Conservation (phyloP, 805 yeast species). For the Cyberlindnera petersonii region DNA sequence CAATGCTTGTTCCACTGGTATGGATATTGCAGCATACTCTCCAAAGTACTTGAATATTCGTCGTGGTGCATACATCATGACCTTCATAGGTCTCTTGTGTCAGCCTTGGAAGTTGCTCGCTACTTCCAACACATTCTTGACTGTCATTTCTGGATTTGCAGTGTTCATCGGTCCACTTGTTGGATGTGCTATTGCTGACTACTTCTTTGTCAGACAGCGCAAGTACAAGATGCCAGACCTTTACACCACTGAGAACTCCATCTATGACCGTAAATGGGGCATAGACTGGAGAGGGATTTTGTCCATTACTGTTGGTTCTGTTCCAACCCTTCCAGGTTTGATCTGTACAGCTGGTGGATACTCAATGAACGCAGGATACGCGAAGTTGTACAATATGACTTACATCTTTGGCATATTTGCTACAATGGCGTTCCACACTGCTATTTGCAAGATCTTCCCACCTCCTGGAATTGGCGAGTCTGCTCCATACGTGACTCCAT, state of each 20-base stretch:
- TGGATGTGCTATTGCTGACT: conserved; percentile 19
- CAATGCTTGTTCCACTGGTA: conserved; percentile 25
- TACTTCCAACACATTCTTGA: conserved; percentile 20
- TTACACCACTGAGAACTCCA: conserved; percentile 15
- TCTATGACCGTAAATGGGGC: conserved; percentile 23
- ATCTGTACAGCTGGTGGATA: conserved; percentile 11
- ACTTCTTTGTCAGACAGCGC: conserved; percentile 18
- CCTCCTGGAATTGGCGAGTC: conserved; percentile 15
- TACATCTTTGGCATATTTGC: conserved; percentile 11
- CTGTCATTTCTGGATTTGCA: conserved; percentile 26
- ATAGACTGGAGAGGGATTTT: conserved; percentile 28
- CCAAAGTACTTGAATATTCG: conserved; percentile 31
- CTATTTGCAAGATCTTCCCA: conserved; percentile 11
- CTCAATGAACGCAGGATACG: conserved; percentile 7
- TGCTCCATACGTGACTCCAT: conserved; percentile 7
- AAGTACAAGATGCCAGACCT: conserved; percentile 21
- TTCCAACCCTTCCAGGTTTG: conserved; percentile 27
- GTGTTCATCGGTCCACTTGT: conserved; percentile 23
- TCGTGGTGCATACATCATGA: conserved; percentile 33
- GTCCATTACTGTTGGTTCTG: conserved; percentile 22
- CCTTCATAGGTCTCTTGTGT: conserved; percentile 31
- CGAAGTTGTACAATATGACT: conserved; percentile 13
- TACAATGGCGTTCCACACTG: conserved; percentile 9
- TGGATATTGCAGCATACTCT: conserved; percentile 26
- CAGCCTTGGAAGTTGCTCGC: conserved; percentile 36